A percentile compares a stretch with the other conserved stretches of the same genome.
phyloP scores from a whole-genome alignment of 179 eudicot species.

The Actinidia polygama region DNA sequence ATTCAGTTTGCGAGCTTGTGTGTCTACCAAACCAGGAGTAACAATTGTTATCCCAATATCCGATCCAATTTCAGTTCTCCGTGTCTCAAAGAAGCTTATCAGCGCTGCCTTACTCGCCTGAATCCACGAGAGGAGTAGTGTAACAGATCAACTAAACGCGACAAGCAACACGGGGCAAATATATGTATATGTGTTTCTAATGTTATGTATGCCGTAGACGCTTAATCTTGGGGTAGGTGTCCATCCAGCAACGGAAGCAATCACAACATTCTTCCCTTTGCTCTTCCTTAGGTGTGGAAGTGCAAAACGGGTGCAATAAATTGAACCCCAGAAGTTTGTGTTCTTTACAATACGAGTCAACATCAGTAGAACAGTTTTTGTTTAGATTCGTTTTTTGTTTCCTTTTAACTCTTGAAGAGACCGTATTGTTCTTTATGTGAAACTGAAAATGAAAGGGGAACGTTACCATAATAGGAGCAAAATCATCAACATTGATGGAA shows the following conservation, averaged over 20 bases:
- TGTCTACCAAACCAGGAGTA: constrained; percentile 53
- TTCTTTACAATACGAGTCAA: constrained; percentile 28
- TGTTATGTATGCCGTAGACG: constrained; percentile 47
- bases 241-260: constrained; percentile 58
- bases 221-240: constrained; percentile 57
- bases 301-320: constrained; percentile 53
- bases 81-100: constrained; percentile 50
- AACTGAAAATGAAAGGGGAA: too few species aligned
- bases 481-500: constrained; percentile 38
- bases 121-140: neutral
- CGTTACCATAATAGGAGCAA: constrained; percentile 59
- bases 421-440: too few species aligned
- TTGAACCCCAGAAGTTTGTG: constrained; percentile 64
- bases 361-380: neutral
- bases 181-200: neutral
- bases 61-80: constrained; percentile 54
- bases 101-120: constrained; percentile 73
- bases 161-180: neutral
- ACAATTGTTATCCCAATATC: constrained; percentile 52
- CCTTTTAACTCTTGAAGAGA: too few species aligned
- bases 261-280: constrained; percentile 50
- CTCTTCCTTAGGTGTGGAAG: constrained; percentile 53
- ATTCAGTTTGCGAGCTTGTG: constrained; percentile 48
- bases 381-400: too few species aligned
- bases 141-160: neutral